Percentiles rank a stretch among this genome's conserved stretches.
Conservation (phyloP, 495 filamentous ascomycete genomes). For the Jackrogersella minutella region DNA sequence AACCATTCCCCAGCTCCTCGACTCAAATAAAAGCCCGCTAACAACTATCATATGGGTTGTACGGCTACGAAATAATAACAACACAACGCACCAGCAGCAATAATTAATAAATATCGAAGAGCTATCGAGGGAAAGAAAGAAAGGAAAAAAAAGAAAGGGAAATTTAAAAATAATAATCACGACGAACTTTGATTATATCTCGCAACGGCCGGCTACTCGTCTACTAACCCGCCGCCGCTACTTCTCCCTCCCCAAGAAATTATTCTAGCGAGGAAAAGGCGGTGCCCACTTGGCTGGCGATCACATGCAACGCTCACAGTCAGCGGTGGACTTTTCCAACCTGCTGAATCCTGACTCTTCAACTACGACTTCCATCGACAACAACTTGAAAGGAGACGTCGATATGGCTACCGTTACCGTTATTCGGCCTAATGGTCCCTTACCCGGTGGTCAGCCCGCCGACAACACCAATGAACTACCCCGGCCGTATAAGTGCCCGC, state of each 20-base stretch:
- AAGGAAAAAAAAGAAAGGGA: neutral
- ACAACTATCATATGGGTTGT: constrained; percentile 6
- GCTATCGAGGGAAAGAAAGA: neutral
- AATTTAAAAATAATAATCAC: neutral
- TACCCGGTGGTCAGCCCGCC: constrained; percentile 63
- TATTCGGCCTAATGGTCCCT: constrained; percentile 74
- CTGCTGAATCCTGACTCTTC: constrained; percentile 72
- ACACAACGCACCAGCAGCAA: neutral
- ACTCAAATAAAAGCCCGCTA: constrained; percentile 36
- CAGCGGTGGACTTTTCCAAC: constrained; percentile 79
- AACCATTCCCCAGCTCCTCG: constrained; percentile 33
- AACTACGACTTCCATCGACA: constrained; percentile 45
- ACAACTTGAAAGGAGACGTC: constrained; percentile 49
- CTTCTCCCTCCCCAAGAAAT: constrained; percentile 10
- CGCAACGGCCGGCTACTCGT: neutral
- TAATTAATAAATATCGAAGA: constrained; percentile 1
- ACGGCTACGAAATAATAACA: constrained; percentile 14
- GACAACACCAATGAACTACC: constrained; percentile 74
- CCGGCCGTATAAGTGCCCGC: constrained; percentile 95
- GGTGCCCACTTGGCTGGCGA: constrained; percentile 48
- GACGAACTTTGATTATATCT: constrained; percentile 2
- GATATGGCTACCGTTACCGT: constrained; percentile 75
- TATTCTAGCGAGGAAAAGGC: constrained; percentile 34
- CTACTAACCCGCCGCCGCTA: neutral
- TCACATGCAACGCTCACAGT: constrained; percentile 79